These are phyloP conservation scores for Kwoniella sp. DNA, from an alignment of 768 basidiomycete species.

Conservation along the genomic window DNA sequence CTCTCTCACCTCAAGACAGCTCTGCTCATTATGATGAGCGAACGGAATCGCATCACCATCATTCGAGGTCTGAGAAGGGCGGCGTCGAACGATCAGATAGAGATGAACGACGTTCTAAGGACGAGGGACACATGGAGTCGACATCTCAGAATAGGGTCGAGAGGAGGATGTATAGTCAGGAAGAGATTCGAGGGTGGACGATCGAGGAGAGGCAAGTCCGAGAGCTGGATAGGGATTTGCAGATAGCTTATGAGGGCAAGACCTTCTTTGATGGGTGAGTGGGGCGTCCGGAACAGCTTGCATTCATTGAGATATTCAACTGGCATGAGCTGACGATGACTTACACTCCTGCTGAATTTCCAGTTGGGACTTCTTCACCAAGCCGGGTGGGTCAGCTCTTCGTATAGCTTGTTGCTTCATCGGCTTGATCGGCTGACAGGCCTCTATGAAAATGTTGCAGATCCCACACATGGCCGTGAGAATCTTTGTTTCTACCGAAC, in stretches of 20 bases:
- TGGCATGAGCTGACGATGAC: neutral
- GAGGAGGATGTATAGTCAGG: constrained; percentile 16
- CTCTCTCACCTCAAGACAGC: neutral
- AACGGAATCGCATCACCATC: neutral
- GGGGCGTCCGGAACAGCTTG: neutral
- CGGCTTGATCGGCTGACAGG: constrained; percentile 14
- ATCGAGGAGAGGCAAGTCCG: constrained; percentile 6
- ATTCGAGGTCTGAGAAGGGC: neutral
- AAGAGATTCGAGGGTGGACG: constrained; percentile 4
- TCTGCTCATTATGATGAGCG: neutral
- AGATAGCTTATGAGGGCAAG: constrained; percentile 40
- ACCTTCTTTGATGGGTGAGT: constrained; percentile 49
- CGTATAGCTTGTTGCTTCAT: neutral
- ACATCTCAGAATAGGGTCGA: no score
- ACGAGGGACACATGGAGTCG: neutral
- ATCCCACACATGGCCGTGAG: constrained; percentile 52
- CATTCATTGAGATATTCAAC: neutral
- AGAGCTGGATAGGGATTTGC: constrained; percentile 22
- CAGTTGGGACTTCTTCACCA: constrained; percentile 46
- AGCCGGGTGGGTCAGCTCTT: constrained; percentile 31
- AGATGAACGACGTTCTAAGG: neutral
- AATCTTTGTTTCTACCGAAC: neutral
- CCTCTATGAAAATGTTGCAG: constrained; percentile 5
- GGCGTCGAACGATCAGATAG: neutral
- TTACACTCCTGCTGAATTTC: neutral